Base-by-base conservation (phyloP, 352 stramenopile species). In the Plasmopara viticola region DNA sequence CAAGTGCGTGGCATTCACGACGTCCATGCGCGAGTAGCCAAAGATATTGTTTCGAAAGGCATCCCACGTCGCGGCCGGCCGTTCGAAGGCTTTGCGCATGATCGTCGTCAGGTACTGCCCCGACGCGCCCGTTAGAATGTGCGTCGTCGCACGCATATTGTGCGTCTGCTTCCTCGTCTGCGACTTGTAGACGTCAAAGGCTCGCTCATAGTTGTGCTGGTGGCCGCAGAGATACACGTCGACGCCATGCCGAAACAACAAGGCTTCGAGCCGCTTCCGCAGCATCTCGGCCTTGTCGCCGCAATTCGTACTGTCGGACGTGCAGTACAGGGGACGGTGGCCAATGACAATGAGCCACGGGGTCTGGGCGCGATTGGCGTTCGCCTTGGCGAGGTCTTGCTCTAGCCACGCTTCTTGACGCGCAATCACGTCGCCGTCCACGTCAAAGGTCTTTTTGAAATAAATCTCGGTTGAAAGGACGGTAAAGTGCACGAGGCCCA, bases 201-300 rank as follows among this genome's bases (percentile, higher is more conserved):
- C 81, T 38, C 86, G 75, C 53, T 94, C 86, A 64, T 94, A 95
- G 70, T 95, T 95, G 72, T 95, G 86, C 57, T 94, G 81, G 64
- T 95, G 86, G 7, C 86, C 86, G 37, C 80, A 91, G 15, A 95
- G 66, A 64, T 94, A 95, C 20, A 95, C 56, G 45, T 95, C 86
- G 12, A 95, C 86, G 18, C 82, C 84, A 44, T 90, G 60, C 6
- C 65, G 44, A 59, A 78, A 90, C 28, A 94, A 80, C 15, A 90
- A 48, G 33, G 90, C 71, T 34, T 95, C 85, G 29, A 95, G 74
- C 6, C 63, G 65, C n/a, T 68, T 61, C 0, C 79, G 70, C 44
- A 92, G 51, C 53, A 82, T 68, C 0, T 64, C 56, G 13, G 81
- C 78, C 29, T 84, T 84, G 12, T 70, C 62, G 18, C 74, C 82